Conservation (phyloP, 192 early-diverging fungal species). For the Jimgerdemannia flammicorona region DNA sequence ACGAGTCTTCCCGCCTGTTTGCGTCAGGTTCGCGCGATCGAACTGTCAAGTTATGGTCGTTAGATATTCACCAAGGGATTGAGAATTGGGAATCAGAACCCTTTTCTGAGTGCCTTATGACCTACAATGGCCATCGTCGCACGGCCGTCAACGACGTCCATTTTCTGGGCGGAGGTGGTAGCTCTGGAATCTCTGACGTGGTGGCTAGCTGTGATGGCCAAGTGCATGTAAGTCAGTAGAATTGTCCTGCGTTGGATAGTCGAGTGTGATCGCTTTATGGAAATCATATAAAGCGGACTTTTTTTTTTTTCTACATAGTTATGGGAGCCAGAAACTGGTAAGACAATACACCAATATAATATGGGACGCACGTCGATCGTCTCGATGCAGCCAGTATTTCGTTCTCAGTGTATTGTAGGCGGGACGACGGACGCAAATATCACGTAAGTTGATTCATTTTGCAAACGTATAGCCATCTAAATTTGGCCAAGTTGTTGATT, state of each 20-base stretch:
- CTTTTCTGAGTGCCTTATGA: conserved; percentile 44
- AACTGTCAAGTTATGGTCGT: conserved; percentile 62
- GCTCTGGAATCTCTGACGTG: conserved; percentile 34
- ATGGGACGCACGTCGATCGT: conserved; percentile 39
- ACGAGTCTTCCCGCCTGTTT: conserved; percentile 48
- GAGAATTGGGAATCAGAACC: conserved; percentile 50
- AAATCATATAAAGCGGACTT: not conserved
- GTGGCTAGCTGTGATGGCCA: conserved; percentile 58
- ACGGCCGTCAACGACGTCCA: conserved; percentile 42
- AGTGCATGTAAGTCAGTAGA: conserved; percentile 42
- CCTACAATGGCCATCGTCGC: conserved; percentile 51
- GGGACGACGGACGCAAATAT: conserved; percentile 43
- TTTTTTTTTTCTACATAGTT: conserved; percentile 26
- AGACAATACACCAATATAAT: conserved; percentile 42
- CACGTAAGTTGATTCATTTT: conserved; percentile 23
- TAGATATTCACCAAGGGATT: conserved; percentile 51
- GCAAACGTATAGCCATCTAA: no score
- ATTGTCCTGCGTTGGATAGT: not conserved
- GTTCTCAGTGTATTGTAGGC: conserved; percentile 45
- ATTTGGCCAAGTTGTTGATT: not conserved
- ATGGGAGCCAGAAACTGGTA: conserved; percentile 55
- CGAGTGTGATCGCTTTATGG: no score
- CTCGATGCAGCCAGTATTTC: conserved; percentile 45
- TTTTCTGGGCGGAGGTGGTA: conserved; percentile 45
- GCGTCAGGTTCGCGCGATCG: conserved; percentile 58